A percentile compares a stretch with the other conserved stretches of the same genome.
Conservation (phyloP, 345 rosid genomes). For the Lenwebbia sp. region DNA sequence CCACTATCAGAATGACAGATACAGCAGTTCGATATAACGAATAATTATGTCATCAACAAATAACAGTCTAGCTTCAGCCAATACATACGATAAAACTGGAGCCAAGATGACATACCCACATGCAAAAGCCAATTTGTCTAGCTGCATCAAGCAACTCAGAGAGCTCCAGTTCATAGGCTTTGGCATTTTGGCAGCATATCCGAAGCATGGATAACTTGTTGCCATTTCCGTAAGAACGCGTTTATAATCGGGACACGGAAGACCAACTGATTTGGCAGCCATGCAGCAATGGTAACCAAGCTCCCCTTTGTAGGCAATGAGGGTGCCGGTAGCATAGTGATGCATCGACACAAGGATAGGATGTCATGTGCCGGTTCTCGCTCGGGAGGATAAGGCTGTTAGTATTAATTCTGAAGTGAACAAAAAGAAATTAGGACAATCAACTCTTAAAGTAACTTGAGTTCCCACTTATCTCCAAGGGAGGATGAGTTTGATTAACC, state of each 20-base stretch:
- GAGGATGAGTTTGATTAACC: not conserved
- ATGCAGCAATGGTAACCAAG: slow-evolving; percentile 92
- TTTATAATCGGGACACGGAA: slow-evolving; percentile 73
- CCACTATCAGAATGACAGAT: not conserved
- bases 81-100: not conserved
- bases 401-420: not conserved
- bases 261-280: slow-evolving; percentile 89
- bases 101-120: not conserved
- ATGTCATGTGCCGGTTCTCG: too few species aligned
- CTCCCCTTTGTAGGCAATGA: slow-evolving; percentile 86
- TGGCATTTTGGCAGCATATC: slow-evolving; percentile 69
- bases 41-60: not conserved
- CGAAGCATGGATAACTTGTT: slow-evolving; percentile 74
- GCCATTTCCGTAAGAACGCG: slow-evolving; percentile 53
- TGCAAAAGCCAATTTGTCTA: not conserved
- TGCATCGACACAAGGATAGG: slow-evolving; percentile 22
- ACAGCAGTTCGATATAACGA: not conserved
- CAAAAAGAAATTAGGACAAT: not conserved
- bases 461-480: not conserved
- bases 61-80: not conserved
- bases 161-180: slow-evolving; percentile 2
- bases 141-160: not conserved
- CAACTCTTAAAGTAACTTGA: not conserved
- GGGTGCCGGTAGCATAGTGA: slow-evolving; percentile 84
- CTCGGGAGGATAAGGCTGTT: too few species aligned